Percentiles rank a stretch among this genome's conserved stretches.
These are phyloP conservation scores for Malus hybrid DNA, from an alignment of 331 rosid species.

Conservation along the genomic window DNA sequence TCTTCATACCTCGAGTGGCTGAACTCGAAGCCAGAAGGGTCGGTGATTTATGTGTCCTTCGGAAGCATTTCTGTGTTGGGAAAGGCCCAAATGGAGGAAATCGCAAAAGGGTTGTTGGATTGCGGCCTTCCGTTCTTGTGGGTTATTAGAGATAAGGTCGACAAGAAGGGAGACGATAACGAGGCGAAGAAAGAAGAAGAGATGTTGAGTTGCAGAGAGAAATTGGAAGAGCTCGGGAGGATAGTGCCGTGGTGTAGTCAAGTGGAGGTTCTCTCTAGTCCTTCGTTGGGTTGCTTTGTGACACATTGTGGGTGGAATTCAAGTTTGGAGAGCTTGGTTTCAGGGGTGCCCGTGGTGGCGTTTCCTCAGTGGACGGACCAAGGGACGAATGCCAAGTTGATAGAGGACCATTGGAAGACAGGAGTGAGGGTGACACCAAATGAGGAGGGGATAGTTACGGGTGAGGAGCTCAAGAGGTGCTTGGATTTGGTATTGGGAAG, in stretches of 20 bases:
- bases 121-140: constrained; percentile 20
- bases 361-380: no score
- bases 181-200: not conserved
- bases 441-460: constrained; percentile 29
- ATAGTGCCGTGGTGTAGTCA: constrained; percentile 48
- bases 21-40: constrained; percentile 28
- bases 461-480: constrained; percentile 43
- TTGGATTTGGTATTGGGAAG: constrained; percentile 38
- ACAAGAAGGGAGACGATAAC: not conserved
- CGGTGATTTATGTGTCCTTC: constrained; percentile 57
- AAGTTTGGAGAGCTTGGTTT: no score
- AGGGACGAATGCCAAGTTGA: constrained; percentile 24
- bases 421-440: constrained; percentile 38
- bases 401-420: constrained; percentile 37
- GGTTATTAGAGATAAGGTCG: constrained; percentile 18
- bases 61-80: constrained; percentile 35
- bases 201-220: not conserved
- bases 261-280: constrained; percentile 32
- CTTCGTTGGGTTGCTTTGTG: constrained; percentile 29
- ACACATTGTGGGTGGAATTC: no score
- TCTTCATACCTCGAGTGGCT: constrained; percentile 36
- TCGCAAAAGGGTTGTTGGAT: constrained; percentile 26
- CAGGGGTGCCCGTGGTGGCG: no score
- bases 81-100: constrained; percentile 50
- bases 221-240: constrained; percentile 16